A percentile compares a stretch with the other conserved stretches of the same genome.
These are phyloP conservation scores for Cyberlindnera lachancei DNA, from an alignment of 805 yeast species.

Conservation along the genomic window DNA sequence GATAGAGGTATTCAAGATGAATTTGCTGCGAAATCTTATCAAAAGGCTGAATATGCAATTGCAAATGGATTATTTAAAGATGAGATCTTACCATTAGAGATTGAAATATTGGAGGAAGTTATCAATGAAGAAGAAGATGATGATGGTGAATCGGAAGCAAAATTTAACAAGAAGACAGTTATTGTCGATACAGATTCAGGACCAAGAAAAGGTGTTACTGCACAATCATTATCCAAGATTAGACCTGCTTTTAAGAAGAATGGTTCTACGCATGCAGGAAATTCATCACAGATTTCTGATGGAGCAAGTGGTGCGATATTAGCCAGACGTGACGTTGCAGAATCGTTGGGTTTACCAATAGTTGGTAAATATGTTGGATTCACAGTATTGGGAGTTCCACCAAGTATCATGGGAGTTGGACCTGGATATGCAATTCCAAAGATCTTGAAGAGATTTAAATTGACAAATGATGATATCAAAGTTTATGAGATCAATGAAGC, in stretches of 20 bases:
- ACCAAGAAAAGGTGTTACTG: constrained; percentile 80
- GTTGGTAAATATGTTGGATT: constrained; percentile 76
- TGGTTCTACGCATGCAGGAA: constrained; percentile 92
- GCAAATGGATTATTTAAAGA: constrained; percentile 69
- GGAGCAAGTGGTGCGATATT: constrained; percentile 90
- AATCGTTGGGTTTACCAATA: constrained; percentile 60
- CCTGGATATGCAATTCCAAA: constrained; percentile 94
- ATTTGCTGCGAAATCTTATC: constrained; percentile 82
- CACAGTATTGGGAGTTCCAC: constrained; percentile 87
- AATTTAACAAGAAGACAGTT: constrained; percentile 19
- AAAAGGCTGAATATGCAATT: constrained; percentile 76
- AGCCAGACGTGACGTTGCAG: constrained; percentile 81
- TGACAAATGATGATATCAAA: constrained; percentile 57
- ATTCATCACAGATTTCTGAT: constrained; percentile 92
- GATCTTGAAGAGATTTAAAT: constrained; percentile 54
- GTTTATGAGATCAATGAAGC: constrained; percentile 93
- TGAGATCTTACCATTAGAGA: constrained; percentile 78
- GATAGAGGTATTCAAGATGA: constrained; percentile 72
- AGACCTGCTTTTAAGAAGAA: constrained; percentile 77
- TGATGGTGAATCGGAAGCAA: constrained; percentile 38
- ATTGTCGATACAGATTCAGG: constrained; percentile 75
- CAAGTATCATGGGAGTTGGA: constrained; percentile 96
- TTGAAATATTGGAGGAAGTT: constrained; percentile 45
- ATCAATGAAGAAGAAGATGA: constrained; percentile 41
- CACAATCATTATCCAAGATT: constrained; percentile 63